Evolutionary conservation across 176 grass and related monocot genomes (phyloP), one percentile per base, ranked within the genome.

Genomic region (Bothriochloa decipiens): DNA sequence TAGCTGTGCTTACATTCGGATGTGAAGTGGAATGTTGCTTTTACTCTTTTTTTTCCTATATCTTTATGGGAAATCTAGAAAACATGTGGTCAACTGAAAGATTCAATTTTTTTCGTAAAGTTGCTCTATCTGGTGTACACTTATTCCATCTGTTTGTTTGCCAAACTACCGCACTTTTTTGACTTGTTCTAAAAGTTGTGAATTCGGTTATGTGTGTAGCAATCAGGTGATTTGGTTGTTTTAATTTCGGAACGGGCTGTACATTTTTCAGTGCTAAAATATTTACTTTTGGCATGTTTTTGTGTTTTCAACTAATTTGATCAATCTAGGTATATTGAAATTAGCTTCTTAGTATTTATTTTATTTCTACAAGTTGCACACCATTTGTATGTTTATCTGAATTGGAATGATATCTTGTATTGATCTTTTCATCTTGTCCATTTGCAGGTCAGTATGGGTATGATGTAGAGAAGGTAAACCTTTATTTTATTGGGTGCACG

Each of bases 381-480:
- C 17, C 47, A 83, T 35, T 36, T 32, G 29, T 32, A 32, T 32
- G 29, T 32, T 32, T 32, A 32, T 32, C 29, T 32, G 29, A 32
- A 32, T 32, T 74, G 41, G 17, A 45, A 83, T 10, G 8, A 26
- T 66, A 84, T 43, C 74, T 78, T 62, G 47, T 85, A 42, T 49
- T 72, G 47, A 58, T 60, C 29, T 37, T 40, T 81, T 76, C 74
- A 28, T 75, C 27, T 79, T 1, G 67, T 76, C 26, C 74, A 84
- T 81, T 91, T 93, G 85, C 95, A 98, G 95, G 77, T 83, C 81
- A 93, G 88, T 98, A 79, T 79, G 87, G 82, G 67, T 83, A 67
- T 26, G 63, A 93, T 76, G 76, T 98, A 77, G 92, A 90, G 85
- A 93, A 98, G 95, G 95, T 97, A 80, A 70, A 41, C 8, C 49